phyloP scores from a whole-genome alignment of 352 stramenopile species.

The Saprolegnia diclina region DNA sequence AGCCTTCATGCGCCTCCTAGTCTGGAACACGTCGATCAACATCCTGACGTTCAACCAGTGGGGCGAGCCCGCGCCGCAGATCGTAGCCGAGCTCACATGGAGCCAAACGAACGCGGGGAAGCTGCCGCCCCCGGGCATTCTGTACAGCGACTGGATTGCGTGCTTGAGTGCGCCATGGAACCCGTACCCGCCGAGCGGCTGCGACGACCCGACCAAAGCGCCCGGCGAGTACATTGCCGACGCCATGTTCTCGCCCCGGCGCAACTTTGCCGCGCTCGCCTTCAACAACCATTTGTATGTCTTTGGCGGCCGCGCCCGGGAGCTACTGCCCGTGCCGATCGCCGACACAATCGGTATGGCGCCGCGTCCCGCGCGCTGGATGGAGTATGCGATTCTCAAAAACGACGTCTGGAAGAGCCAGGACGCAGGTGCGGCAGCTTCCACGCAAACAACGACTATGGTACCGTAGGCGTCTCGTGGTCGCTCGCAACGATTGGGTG shows the following conservation, averaged over 20 bases:
- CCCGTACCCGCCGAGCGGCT: constrained; percentile 39
- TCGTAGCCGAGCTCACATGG: constrained; percentile 63
- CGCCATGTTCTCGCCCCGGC: constrained; percentile 69
- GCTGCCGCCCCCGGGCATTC: constrained; percentile 44
- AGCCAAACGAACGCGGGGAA: constrained; percentile 70
- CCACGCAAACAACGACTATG: not conserved
- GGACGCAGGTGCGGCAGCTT: constrained; percentile 48
- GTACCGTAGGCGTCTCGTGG: constrained; percentile 37
- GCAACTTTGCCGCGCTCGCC: constrained; percentile 55
- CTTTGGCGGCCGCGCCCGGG: constrained; percentile 52
- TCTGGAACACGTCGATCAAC: constrained; percentile 46
- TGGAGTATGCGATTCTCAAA: constrained; percentile 63
- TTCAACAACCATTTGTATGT: constrained; percentile 61
- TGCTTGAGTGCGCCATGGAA: constrained; percentile 54
- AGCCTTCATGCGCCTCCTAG: not conserved
- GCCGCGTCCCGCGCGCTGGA: constrained; percentile 43
- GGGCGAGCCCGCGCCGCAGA: constrained; percentile 58
- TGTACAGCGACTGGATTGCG: constrained; percentile 59
- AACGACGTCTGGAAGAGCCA: constrained; percentile 78
- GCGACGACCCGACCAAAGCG: constrained; percentile 49
- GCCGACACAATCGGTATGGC: constrained; percentile 34
- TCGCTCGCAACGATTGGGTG: constrained; percentile 64
- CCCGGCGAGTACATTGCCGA: constrained; percentile 63
- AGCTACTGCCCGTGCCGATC: constrained; percentile 53
- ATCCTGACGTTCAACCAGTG: constrained; percentile 65